Base-by-base conservation (phyloP, 352 stramenopile species). In the Phytophthora meadii region DNA sequence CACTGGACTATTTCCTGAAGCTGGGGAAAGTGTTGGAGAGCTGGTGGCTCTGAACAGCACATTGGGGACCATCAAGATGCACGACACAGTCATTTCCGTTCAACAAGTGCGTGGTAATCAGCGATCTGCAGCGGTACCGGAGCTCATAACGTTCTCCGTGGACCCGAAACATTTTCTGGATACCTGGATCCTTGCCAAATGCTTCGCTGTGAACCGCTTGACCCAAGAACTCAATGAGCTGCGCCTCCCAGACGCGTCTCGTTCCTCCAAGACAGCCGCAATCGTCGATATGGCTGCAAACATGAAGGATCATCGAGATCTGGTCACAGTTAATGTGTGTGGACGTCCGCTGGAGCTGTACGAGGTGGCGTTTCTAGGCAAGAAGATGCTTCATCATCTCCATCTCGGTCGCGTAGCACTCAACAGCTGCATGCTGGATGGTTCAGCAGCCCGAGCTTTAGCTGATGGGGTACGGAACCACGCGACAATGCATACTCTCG, bases 331-430 rank as follows among this genome's bases (percentile, higher is more conserved):
- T 15, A 92, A 88, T 37, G 30, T 81, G n/a, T 89, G 65, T 4
- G 67, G 79, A 0, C 67, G 81, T n/a, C 42, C 46, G 10, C 48
- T 92, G 4, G 73, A 85, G 12, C 17, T 88, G 15, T 90, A 79
- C 53, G 86, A 94, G 58, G 73, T 79, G 10, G 68, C 77, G 7
- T 94, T 92, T 51, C 47, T 94, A 1, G 69, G 76, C 12, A 85
- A 82, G 41, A 92, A 91, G 56, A 75, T 94, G 15, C 77, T 87
- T 5, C 81, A 94, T 51, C 83, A 94, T n/a, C 68, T 87, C 42
- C 73, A 81, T 53, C 65, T 94, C 5, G 71, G 65, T 4, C 74
- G 81, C 14, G 62, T 92, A 3, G 70, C 78, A 9, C 55, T 94
- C 22, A 92, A 91, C 40, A 80, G 72, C 34, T 94, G 82, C 49